These are phyloP conservation scores for Mediolabrus comicus DNA, from an alignment of 108 stramenopile genomes.

Conservation along the genomic window DNA sequence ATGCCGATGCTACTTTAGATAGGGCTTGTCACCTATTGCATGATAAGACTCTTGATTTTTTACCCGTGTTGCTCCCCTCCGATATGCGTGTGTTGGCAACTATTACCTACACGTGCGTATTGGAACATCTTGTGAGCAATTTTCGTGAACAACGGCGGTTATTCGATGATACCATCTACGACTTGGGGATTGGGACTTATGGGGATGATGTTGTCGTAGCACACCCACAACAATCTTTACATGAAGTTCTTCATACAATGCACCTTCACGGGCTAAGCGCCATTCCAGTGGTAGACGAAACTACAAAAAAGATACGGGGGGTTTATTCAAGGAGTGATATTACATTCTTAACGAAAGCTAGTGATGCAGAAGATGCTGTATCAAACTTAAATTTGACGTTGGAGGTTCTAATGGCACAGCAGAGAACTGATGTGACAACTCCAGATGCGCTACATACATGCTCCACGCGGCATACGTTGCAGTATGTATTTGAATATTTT, in stretches of 20 bases:
- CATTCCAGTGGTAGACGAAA: slow-evolving; percentile 83
- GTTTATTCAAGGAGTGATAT: slow-evolving; percentile 88
- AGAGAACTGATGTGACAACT: slow-evolving; percentile 77
- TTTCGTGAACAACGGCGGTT: slow-evolving; percentile 94
- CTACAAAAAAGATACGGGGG: slow-evolving; percentile 57
- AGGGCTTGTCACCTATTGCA: slow-evolving; percentile 76
- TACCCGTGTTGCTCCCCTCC: slow-evolving; percentile 83
- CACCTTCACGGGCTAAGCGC: slow-evolving; percentile 68
- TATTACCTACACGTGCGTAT: slow-evolving; percentile 84
- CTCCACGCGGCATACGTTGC: slow-evolving; percentile 70
- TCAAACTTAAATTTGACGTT: slow-evolving; percentile 78
- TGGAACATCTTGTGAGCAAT: slow-evolving; percentile 91
- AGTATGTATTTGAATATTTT: slow-evolving; percentile 91
- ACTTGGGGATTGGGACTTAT: slow-evolving; percentile 92
- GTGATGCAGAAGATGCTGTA: slow-evolving; percentile 91
- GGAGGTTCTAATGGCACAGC: slow-evolving; percentile 73
- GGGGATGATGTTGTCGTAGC: slow-evolving; percentile 80
- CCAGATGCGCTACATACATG: slow-evolving; percentile 91
- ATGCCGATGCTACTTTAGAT: slow-evolving; percentile 70
- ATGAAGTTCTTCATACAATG: slow-evolving; percentile 78
- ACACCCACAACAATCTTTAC: slow-evolving; percentile 70
- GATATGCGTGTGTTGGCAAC: slow-evolving; percentile 87
- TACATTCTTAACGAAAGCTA: slow-evolving; percentile 88
- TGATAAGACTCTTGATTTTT: slow-evolving; percentile 62
- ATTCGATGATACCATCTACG: slow-evolving; percentile 92